These are phyloP conservation scores for Apiotrichum veenhuisii DNA, from an alignment of 1,284 basidiomycete species.

Conservation along the genomic window DNA sequence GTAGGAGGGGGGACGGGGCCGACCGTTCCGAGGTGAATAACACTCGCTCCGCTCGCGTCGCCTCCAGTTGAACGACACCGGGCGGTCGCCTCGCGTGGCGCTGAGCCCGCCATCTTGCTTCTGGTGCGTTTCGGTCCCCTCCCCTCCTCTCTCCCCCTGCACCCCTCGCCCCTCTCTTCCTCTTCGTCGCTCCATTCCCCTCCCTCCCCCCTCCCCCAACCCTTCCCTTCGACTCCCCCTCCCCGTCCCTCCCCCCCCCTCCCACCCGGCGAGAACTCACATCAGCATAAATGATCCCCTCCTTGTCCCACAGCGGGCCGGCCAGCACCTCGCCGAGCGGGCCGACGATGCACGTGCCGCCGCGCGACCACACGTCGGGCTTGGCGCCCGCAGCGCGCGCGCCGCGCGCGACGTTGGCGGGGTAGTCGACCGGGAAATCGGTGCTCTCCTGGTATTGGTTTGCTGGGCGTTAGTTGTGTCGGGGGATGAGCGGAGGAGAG, in stretches of 20 bases:
- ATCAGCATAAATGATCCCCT: constrained; percentile 61
- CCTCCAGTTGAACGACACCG: too few species aligned
- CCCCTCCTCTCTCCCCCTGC: too few species aligned
- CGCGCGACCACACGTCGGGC: constrained; percentile 42
- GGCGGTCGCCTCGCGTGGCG: too few species aligned
- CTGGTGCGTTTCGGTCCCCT: too few species aligned
- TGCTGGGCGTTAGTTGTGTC: constrained; percentile 8
- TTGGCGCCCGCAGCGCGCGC: neutral
- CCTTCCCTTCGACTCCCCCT: constrained; percentile 47
- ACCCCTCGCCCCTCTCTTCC: too few species aligned
- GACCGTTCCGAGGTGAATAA: too few species aligned
- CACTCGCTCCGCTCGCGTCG: neutral
- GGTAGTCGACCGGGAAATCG: constrained; percentile 31
- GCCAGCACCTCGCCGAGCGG: constrained; percentile 65
- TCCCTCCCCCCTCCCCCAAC: neutral
- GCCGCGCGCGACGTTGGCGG: constrained; percentile 8
- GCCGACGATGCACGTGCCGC: constrained; percentile 64
- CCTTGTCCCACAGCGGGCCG: constrained; percentile 60
- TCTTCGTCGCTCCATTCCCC: too few species aligned
- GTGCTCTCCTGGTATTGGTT: constrained; percentile 29
- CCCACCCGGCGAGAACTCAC: constrained; percentile 16
- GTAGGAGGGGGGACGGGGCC: too few species aligned
- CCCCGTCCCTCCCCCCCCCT: constrained; percentile 47
- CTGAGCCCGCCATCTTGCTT: too few species aligned
- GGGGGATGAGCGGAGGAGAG: too few species aligned